A percentile compares a stretch with the other conserved stretches of the same genome.
phyloP scores from a whole-genome alignment of 2,329 filamentous ascomycete genomes.

The Penicillium sp. region DNA sequence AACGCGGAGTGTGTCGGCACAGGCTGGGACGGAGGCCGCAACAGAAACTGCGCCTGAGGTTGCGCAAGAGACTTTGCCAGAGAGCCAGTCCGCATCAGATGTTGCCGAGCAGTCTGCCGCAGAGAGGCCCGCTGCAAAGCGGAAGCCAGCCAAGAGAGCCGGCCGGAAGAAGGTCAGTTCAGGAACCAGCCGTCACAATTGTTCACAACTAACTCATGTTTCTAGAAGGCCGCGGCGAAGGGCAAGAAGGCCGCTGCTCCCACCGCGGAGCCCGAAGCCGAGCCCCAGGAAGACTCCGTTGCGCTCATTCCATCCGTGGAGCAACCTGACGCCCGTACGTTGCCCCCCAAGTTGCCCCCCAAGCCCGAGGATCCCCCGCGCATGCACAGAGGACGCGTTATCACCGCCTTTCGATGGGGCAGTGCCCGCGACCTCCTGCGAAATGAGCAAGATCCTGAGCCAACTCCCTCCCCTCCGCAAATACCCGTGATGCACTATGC shows the following conservation, averaged over 20 bases:
- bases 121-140: slow-evolving; percentile 3
- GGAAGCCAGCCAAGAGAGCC: neutral
- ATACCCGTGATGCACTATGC: neutral
- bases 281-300: neutral
- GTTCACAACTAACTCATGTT: neutral
- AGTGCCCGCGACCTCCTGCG: neutral
- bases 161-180: slow-evolving; percentile 1
- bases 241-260: neutral
- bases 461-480: neutral
- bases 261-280: neutral
- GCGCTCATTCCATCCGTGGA: neutral
- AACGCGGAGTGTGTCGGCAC: slow-evolving; percentile 20
- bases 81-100: neutral
- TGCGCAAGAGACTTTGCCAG: slow-evolving; percentile 1
- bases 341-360: neutral
- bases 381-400: neutral
- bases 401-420: neutral
- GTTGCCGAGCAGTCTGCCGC: neutral
- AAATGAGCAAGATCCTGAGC: neutral
- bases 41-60: slow-evolving; percentile 1
- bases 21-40: neutral
- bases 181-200: neutral
- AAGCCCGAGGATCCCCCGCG: neutral
- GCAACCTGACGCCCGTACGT: slow-evolving; percentile 2
- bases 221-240: neutral